Evolutionary conservation across 2,329 filamentous ascomycete genomes (phyloP).

Genomic region (Tympanopsis confertula): DNA sequence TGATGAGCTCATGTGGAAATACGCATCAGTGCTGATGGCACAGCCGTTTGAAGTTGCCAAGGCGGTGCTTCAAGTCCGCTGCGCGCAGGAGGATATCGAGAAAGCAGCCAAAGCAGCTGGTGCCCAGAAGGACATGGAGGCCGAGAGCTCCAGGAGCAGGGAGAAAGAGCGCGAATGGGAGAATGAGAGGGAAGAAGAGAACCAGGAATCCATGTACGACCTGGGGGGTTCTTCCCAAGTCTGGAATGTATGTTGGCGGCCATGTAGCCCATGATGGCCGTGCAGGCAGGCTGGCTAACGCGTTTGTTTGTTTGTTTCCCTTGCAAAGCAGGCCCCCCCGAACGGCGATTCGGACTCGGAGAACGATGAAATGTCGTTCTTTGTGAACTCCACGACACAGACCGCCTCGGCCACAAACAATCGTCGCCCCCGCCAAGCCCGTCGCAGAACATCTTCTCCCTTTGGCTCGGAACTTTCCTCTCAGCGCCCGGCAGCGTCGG

Average conservation of each 20-base stretch:
- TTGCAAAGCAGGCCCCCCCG: not conserved
- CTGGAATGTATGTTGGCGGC: not conserved
- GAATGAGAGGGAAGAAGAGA: not conserved
- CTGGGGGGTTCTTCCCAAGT: not conserved
- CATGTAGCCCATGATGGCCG: not conserved
- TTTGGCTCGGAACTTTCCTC: not conserved
- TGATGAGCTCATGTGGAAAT: conserved; percentile 83
- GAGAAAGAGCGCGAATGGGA: conserved; percentile 1
- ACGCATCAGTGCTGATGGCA: conserved; percentile 75
- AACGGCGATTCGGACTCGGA: not conserved
- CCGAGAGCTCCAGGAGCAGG: conserved; percentile 10
- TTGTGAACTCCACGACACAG: not conserved
- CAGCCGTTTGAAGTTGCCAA: conserved; percentile 98
- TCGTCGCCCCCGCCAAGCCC: not conserved
- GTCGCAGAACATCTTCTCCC: not conserved
- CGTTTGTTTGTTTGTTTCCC: no score
- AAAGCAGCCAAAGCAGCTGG: conserved; percentile 12
- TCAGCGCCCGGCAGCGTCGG: not conserved
- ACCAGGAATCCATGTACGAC: not conserved
- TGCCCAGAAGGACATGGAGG: conserved; percentile 12
- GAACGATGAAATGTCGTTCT: not conserved
- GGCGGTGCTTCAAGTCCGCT: conserved; percentile 71
- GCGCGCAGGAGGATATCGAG: conserved; percentile 35
- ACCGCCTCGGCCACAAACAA: not conserved
- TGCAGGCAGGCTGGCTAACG: not conserved